Conservation (phyloP, 208 protist genomes). For the Wallacemonas collosoma region DNA sequence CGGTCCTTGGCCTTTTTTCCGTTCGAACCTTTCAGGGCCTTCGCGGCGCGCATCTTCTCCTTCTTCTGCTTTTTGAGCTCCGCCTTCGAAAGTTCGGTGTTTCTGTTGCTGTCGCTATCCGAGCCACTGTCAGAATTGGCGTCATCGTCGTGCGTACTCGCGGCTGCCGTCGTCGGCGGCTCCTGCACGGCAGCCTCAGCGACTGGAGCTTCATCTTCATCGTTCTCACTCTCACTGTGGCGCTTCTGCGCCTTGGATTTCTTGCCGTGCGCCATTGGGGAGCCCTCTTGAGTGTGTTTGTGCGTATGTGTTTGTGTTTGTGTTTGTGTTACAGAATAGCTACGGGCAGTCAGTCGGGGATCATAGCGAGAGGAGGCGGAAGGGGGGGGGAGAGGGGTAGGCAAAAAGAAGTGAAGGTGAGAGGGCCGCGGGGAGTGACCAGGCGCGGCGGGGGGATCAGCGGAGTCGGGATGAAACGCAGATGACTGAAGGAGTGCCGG, state of each 20-base stretch:
- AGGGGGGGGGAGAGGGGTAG: neutral
- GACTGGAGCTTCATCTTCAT: conserved; percentile 9
- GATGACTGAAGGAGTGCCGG: no score
- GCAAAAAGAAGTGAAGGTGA: neutral
- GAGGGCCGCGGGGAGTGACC: no score
- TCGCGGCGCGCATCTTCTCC: conserved; percentile 55
- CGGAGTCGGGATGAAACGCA: no score
- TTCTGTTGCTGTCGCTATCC: conserved; percentile 6
- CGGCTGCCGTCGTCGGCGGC: conserved; percentile 4
- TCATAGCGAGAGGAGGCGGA: no score
- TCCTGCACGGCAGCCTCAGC: neutral
- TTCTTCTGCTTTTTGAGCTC: conserved; percentile 72
- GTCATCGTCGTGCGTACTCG: conserved; percentile 2
- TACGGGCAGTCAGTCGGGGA: no score
- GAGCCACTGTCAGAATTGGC: conserved; percentile 14
- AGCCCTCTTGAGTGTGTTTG: neutral
- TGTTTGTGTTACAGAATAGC: neutral
- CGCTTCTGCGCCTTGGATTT: conserved; percentile 17
- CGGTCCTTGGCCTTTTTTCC: conserved; percentile 31
- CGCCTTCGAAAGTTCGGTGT: conserved; percentile 10
- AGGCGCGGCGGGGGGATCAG: no score
- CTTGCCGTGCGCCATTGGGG: conserved; percentile 8
- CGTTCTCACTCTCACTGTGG: conserved; percentile 8
- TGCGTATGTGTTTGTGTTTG: neutral
- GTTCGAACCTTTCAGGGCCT: conserved; percentile 33